Evolutionary conservation across 805 yeast genomes (phyloP).

Genomic region (Tetrapisispora taiwanensis): DNA sequence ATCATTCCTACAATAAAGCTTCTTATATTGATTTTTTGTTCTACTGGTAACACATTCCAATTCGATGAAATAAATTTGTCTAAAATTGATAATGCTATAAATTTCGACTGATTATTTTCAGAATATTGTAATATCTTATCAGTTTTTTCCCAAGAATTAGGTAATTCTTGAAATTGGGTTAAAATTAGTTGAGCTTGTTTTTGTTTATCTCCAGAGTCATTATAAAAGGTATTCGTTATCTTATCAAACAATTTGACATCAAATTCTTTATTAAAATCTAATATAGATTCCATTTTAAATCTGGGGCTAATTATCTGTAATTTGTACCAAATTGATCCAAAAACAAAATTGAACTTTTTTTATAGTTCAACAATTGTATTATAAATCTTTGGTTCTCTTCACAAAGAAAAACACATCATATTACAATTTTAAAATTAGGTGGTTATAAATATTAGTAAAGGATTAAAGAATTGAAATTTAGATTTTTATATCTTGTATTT

Average conservation of each 20-base stretch:
- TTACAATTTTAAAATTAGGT: too few species aligned
- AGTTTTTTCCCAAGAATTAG: conserved; percentile 86
- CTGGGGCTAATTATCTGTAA: too few species aligned
- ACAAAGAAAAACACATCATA: too few species aligned
- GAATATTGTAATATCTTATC: conserved; percentile 76
- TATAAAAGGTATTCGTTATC: conserved; percentile 74
- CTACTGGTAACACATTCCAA: conserved; percentile 84
- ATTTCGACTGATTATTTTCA: conserved; percentile 72
- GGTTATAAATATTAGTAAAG: too few species aligned
- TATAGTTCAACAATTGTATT: too few species aligned
- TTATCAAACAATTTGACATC: conserved; percentile 71
- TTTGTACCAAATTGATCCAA: too few species aligned
- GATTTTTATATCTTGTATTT: too few species aligned
- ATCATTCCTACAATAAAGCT: conserved; percentile 90
- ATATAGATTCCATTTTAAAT: conserved; percentile 66
- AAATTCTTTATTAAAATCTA: conserved; percentile 72
- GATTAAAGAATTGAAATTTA: too few species aligned
- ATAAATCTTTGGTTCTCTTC: too few species aligned
- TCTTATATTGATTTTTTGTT: conserved; percentile 82
- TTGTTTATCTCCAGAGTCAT: conserved; percentile 57
- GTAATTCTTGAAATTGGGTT: conserved; percentile 80
- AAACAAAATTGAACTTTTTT: too few species aligned
- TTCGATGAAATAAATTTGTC: conserved; percentile 79
- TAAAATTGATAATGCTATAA: conserved; percentile 78
- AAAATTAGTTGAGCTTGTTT: conserved; percentile 58